Evolutionary conservation across 306 rosid genomes (phyloP).

Genomic region (Fagus crenata): DNA sequence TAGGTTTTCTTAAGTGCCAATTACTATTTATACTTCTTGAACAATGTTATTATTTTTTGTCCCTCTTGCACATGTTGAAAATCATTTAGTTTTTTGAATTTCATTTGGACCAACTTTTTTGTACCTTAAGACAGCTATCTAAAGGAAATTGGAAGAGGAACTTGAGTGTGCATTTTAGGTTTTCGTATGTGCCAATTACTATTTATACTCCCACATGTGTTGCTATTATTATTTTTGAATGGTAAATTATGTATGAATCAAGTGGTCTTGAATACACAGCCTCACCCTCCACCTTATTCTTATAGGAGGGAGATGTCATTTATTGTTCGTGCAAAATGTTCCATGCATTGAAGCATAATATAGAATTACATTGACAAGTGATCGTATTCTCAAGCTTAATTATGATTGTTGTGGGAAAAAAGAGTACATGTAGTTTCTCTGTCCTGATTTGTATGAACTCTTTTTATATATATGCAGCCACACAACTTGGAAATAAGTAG

Average conservation of each 20-base stretch:
- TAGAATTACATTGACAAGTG: not conserved
- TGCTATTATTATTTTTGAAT: no score
- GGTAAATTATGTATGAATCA: no score
- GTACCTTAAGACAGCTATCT: no score
- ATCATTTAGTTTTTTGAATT: no score
- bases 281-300: not conserved
- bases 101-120: no score
- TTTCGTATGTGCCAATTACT: no score
- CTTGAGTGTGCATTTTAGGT: no score
- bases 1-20: constrained; percentile 13
- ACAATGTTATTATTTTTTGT: not conserved
- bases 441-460: not conserved
- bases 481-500: not conserved
- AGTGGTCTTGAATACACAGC: no score
- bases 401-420: not conserved
- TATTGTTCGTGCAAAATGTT: not conserved
- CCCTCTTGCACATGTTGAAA: no score
- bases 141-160: no score
- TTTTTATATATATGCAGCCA: not conserved
- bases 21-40: not conserved
- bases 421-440: not conserved
- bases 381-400: not conserved
- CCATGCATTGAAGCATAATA: not conserved
- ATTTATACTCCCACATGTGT: no score
- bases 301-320: not conserved